Evolutionary conservation across 352 stramenopile species (phyloP), one percentile per base, ranked within the genome.

Genomic region (Pythium utonaiense): DNA sequence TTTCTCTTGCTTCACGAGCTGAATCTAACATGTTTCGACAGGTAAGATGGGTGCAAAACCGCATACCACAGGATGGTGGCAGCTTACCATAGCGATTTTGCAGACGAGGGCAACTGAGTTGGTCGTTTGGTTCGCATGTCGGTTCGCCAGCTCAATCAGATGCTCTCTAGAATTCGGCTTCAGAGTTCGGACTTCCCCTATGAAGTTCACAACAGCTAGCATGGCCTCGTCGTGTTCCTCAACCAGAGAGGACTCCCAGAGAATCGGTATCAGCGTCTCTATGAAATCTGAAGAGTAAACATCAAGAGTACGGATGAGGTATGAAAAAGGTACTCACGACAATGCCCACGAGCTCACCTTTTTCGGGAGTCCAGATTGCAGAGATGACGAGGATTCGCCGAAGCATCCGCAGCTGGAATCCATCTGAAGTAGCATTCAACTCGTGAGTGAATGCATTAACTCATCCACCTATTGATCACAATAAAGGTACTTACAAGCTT

Each of bases 1-100:
- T 55, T 85, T 89, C 24, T 88, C 77, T 40, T 89, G 60, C 45
- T 80, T 91, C 17, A 74, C 59, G 62, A 75, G 45, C 56, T 81
- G 67, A 25, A 72, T 3, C 72, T 77, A 44, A 7, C 31, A 49
- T 38, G 40, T 10, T 6, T 34, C 0, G 7, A 52, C 31, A n/a
- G 28, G 36, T 56, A 3, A 47, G 14, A 57, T 33, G 6, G 2
- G 9, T 21, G 6, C 16, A 6, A 25, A 3, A 44, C 14, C 36
- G 22, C 9, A 44, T 8, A 44, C 6, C 13, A 19, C 3, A 33
- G 2, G 40, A 47, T 16, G n/a, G 7, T n/a, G n/a, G n/a, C n/a
- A n/a, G 4, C 30, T 19, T 56, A 64, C 62, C 34, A 67, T 16
- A 21, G 50, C 34, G 22, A 65, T 64, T 31, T 70, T 64, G 57